Evolutionary conservation across 202 grass and related monocot species (phyloP).

Genomic region (Carex arenaria): DNA sequence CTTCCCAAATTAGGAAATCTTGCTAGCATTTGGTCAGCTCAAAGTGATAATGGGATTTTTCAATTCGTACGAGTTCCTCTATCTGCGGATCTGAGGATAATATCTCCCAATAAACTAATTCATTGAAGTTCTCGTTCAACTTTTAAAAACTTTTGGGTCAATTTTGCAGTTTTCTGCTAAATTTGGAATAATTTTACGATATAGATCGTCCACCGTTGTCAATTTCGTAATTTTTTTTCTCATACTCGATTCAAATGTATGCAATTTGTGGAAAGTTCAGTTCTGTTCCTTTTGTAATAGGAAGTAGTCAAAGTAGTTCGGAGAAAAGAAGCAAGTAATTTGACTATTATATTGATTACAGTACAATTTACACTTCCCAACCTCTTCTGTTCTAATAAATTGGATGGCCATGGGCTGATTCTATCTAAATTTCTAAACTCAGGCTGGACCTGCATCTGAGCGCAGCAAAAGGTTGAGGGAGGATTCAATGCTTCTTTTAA

Average conservation of each 20-base stretch:
- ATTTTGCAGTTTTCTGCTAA: not conserved
- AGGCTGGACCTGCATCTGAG: conserved; percentile 48
- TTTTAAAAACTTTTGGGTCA: not conserved
- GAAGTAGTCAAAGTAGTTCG: not conserved
- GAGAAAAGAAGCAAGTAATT: not conserved
- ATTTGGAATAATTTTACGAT: not conserved
- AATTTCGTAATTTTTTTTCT: not conserved
- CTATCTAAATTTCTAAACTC: not conserved
- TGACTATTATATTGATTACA: not conserved
- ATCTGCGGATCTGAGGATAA: not conserved
- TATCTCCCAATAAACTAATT: not conserved
- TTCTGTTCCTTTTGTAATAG: not conserved
- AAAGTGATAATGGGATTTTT: not conserved
- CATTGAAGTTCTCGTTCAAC: not conserved
- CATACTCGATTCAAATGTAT: not conserved
- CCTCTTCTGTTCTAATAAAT: not conserved
- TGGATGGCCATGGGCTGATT: not conserved
- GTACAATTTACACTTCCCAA: not conserved
- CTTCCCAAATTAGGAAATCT: no score
- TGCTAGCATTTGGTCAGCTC: not conserved
- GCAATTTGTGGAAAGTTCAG: not conserved
- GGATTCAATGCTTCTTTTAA: conserved; percentile 72
- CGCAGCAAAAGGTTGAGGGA: conserved; percentile 70
- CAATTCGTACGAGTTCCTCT: not conserved
- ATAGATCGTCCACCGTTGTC: not conserved